A percentile compares a stretch with the other conserved stretches of the same genome.
Conservation (phyloP, 73 alveolate genomes). For the Tetrahymena elliotti region DNA sequence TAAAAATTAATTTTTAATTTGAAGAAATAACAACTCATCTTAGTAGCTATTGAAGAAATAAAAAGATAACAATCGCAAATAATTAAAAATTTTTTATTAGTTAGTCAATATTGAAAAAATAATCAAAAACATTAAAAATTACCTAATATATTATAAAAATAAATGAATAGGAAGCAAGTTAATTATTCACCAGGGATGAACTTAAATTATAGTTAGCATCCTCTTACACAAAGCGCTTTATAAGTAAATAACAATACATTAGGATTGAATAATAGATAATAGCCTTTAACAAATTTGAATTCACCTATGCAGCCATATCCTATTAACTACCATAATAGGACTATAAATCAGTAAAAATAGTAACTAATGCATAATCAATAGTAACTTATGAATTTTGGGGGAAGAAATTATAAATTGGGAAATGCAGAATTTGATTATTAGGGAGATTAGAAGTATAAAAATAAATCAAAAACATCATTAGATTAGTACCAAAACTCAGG, state of each 20-base stretch:
- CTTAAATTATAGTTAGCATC: not conserved
- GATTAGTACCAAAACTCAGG: not conserved
- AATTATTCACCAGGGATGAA: not conserved
- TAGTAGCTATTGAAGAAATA: not conserved
- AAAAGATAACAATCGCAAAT: not conserved
- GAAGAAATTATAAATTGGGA: not conserved
- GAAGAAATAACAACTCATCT: not conserved
- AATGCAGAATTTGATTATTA: not conserved
- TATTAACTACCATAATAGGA: not conserved
- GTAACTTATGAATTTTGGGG: not conserved
- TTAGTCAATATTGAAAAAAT: not conserved
- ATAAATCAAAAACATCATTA: not conserved
- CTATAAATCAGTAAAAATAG: not conserved
- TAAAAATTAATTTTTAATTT: not conserved
- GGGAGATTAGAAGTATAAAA: not conserved
- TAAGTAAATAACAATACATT: not conserved
- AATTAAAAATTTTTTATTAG: not conserved
- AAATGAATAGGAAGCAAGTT: not conserved
- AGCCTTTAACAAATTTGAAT: not conserved
- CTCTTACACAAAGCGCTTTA: not conserved
- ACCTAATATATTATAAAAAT: not conserved
- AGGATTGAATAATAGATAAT: not conserved
- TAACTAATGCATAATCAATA: not conserved
- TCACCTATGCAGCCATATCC: not conserved
- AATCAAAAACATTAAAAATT: not conserved